Conservation (phyloP, 1,139 yeast species). For the Saccharomyces hybrid region DNA sequence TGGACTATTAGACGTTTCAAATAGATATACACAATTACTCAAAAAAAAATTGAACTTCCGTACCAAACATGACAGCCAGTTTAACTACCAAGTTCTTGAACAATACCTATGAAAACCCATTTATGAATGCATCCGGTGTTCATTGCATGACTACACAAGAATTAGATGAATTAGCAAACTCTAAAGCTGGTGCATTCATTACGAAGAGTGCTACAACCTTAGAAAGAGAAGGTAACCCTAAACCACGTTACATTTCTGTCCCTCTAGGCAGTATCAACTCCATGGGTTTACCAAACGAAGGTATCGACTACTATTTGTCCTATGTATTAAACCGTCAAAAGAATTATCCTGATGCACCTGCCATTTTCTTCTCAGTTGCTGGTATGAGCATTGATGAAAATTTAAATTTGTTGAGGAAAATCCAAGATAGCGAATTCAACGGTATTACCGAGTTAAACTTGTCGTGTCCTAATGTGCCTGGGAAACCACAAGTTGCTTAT, state of each 20-base stretch:
- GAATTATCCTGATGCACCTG: constrained; percentile 12
- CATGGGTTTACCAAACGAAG: constrained; percentile 28
- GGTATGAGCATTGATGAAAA: constrained; percentile 29
- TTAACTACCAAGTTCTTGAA: too few relatives aligned
- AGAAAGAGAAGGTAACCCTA: constrained; percentile 27
- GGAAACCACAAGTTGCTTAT: constrained; percentile 48
- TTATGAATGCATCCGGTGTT: too few relatives aligned
- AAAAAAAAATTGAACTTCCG: too few relatives aligned
- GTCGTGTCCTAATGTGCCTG: constrained; percentile 31
- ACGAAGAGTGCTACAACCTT: constrained; percentile 26
- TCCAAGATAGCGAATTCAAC: constrained; percentile 22
- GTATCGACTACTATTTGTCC: constrained; percentile 24
- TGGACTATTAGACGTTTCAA: too few relatives aligned
- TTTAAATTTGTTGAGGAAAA: constrained; percentile 17
- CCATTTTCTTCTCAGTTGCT: constrained; percentile 25
- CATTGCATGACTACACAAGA: constrained; percentile 25
- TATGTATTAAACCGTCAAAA: constrained; percentile 22
- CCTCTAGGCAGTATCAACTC: constrained; percentile 29
- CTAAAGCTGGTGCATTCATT: constrained; percentile 25
- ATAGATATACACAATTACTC: too few relatives aligned
- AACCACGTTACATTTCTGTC: constrained; percentile 26
- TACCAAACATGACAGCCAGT: too few relatives aligned
- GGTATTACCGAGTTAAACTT: constrained; percentile 26
- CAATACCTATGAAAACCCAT: too few relatives aligned
- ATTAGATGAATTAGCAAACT: constrained; percentile 19